Evolutionary conservation across 768 basidiomycete species (phyloP), one percentile per base, ranked within the genome.

Genomic region (Chalciporus pseudorubinellus): DNA sequence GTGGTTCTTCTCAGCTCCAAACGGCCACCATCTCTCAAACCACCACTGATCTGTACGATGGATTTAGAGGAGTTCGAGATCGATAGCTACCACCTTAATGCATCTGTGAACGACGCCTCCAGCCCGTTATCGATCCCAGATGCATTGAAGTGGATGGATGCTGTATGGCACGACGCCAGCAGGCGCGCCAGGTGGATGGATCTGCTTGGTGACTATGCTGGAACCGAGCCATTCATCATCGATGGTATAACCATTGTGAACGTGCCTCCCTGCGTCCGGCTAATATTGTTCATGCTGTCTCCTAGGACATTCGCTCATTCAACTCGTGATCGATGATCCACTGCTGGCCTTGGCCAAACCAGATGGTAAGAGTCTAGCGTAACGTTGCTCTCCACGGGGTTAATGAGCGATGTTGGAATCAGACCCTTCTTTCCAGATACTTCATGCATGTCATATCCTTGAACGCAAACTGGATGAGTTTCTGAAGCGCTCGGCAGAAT

Each of bases 131-230:
- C 65, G 33, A 39, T 62, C 14, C 16, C 46, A 12, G 44, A 60
- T 13, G 66, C 73, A 2, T 47, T 75, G 14, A 48, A 57, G 18
- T 55, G 56, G 48, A 48, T 77, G 7, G 74, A 77, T 55, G 55
- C 52, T 13, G 51, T 50, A 40, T 80, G 78, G 78, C 78, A 73
- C 52, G 55, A 63, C 24, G 62, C 66, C 22, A 68, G 65, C 60
- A 67, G 72, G 51, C 52, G 61, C 22, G 75, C 73, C 12, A 62
- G 80, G 50, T 80, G 78, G 81, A 86, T 87, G 84, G 85, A 87
- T 63, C 71, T 87, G 9, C 67, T 87, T 24, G 84, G 84, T 4
- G 86, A 85, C 59, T 87, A 85, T 62, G 85, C 82, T 19, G 86
- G 86, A 1, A 75, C 62, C 31, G 86, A 88, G 60, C 74, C 75